Evolutionary conservation across 495 filamentous ascomycete species (phyloP), one percentile per base, ranked within the genome.

Genomic region (Umbilicaria muhlenbergii): DNA sequence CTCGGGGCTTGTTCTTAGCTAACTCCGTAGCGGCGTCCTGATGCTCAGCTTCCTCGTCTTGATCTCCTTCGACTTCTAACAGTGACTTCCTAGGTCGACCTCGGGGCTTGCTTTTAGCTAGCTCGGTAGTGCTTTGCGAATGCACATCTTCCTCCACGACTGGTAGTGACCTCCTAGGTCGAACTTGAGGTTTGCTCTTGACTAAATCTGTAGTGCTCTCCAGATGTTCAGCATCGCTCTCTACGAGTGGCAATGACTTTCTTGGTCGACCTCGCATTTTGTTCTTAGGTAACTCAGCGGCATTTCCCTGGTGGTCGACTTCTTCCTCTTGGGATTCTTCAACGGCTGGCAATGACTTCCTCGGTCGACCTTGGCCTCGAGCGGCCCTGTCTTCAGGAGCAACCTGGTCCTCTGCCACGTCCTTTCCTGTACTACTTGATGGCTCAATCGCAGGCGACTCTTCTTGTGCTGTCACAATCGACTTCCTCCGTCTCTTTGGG

Each of bases 261-360:
- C 14, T 32, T 5, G 51, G 41, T 16, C 45, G 44, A 6, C 48
- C 48, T 44, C 41, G 43, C 19, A 33, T n/a, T 42, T 45, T 48
- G 6, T 38, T 28, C 13, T 32, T 17, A 12, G 28, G 15, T 37
- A 17, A 24, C 34, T 12, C 21, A 13, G 44, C 18, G 32, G 24
- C 12, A 19, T 6, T 28, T 6, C 24, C 24, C 2, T 28, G 24
- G 8, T 28, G 24, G 24, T 35, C 21, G 11, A 16, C 15, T 10
- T 49, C 46, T 15, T 12, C 33, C 14, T 49, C 32, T 18, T 37
- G 24, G 24, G 3, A 28, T 10, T 28, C 36, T 15, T 15, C 38
- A 21, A 21, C 24, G 13, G 13, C 21, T 19, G 31, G 15, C 19
- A n/a, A 14, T n/a, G 6, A 17, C n/a, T 41, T 13, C 5, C 10